phyloP scores from a whole-genome alignment of 306 rosid species.

The Rubus parviflorus region DNA sequence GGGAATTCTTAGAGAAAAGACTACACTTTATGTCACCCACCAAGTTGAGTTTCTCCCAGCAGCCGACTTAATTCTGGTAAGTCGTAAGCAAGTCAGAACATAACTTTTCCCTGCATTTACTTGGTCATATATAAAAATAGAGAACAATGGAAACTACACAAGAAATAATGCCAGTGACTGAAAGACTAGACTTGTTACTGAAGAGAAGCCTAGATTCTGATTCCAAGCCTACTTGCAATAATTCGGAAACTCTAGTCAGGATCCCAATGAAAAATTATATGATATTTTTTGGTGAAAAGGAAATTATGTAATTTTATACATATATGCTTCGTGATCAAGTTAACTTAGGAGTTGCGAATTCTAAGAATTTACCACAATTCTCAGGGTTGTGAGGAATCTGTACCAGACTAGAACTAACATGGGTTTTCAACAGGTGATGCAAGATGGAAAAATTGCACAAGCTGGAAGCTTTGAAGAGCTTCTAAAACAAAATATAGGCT shows the following conservation, averaged over 20 bases:
- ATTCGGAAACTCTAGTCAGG: background rate
- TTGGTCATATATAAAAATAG: background rate
- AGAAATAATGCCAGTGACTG: background rate
- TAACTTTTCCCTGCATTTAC: slow-evolving; percentile 18
- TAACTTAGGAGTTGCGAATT: background rate
- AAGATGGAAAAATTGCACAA: slow-evolving; percentile 85
- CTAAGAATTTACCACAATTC: background rate
- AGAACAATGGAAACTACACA: background rate
- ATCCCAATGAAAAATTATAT: background rate
- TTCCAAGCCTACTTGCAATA: background rate
- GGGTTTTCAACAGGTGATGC: slow-evolving; percentile 67
- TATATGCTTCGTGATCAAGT: background rate
- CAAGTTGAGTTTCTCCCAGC: slow-evolving; percentile 99
- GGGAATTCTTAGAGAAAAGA: slow-evolving; percentile 86
- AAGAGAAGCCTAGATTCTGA: background rate
- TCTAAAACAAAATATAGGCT: slow-evolving; percentile 76
- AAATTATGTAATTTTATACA: background rate
- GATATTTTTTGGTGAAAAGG: background rate
- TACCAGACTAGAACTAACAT: slow-evolving; percentile 18
- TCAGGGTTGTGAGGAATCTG: too few species aligned
- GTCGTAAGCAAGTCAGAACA: slow-evolving; percentile 14
- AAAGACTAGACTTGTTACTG: too few species aligned
- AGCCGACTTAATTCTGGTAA: slow-evolving; percentile 86
- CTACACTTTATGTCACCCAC: slow-evolving; percentile 82
- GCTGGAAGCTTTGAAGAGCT: slow-evolving; percentile 83